These are phyloP conservation scores for Stagonosporopsis rhizophila DNA, from an alignment of 2,329 filamentous ascomycete genomes.

Conservation along the genomic window DNA sequence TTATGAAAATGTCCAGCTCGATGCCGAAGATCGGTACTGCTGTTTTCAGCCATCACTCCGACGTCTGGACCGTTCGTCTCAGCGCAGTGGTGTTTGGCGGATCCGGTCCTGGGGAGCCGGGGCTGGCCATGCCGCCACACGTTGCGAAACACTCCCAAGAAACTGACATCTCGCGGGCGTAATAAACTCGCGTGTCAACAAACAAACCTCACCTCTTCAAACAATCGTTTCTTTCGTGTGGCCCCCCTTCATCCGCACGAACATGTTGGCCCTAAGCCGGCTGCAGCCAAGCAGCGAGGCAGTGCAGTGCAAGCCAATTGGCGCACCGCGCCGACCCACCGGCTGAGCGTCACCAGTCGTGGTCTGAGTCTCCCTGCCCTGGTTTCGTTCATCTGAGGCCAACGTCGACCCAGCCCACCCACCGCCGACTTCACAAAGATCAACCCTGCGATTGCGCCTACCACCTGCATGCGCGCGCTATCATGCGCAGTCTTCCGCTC, in stretches of 20 bases:
- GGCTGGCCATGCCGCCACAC: slow-evolving; percentile 8
- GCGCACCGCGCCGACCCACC: slow-evolving; percentile 14
- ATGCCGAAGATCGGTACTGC: background rate
- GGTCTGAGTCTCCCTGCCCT: background rate
- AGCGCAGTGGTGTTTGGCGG: background rate
- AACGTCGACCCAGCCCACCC: slow-evolving; percentile 13
- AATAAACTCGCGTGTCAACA: background rate
- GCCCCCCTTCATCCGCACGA: slow-evolving; percentile 6
- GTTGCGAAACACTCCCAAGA: background rate
- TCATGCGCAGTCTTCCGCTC: slow-evolving; percentile 16
- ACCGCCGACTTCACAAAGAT: slow-evolving; percentile 2
- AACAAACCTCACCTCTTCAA: background rate
- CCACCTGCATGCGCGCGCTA: slow-evolving; percentile 18
- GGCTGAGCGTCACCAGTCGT: slow-evolving; percentile 13
- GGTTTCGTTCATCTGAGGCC: slow-evolving; percentile 10
- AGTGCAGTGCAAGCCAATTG: slow-evolving; percentile 20
- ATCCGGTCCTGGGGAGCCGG: slow-evolving; percentile 8
- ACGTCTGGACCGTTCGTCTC: background rate
- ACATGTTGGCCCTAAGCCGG: slow-evolving; percentile 8
- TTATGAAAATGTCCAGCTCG: background rate
- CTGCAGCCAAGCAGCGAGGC: slow-evolving; percentile 13
- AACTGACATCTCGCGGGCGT: background rate
- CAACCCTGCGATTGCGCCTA: slow-evolving; percentile 16
- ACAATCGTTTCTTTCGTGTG: background rate
- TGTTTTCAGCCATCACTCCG: background rate